A percentile compares a stretch with the other conserved stretches of the same genome.
phyloP scores from a whole-genome alignment of 2,329 filamentous ascomycete species.

The Calonectria pauciramosa region DNA sequence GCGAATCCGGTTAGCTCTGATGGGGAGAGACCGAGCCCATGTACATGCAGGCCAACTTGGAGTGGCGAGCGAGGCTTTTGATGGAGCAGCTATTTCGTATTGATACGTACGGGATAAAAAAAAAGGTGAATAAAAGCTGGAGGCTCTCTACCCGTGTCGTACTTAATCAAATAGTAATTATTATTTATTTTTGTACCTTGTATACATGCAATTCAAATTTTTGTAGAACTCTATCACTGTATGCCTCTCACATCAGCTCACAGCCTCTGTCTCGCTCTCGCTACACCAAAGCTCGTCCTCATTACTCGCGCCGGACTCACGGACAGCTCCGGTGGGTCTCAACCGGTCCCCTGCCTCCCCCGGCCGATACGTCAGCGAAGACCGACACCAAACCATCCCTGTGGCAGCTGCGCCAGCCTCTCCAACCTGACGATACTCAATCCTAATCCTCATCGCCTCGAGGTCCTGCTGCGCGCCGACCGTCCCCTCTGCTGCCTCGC shows the following conservation, averaged over 20 bases:
- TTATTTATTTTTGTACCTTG: background rate
- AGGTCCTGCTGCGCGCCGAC: slow-evolving; percentile 7
- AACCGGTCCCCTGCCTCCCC: slow-evolving; percentile 39
- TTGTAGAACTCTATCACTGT: background rate
- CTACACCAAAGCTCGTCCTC: background rate
- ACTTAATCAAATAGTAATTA: background rate
- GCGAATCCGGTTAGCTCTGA: background rate
- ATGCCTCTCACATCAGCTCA: slow-evolving; percentile 13
- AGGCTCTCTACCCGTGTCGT: background rate
- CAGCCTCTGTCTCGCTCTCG: background rate
- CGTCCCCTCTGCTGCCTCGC: slow-evolving; percentile 6
- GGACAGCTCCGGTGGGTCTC: slow-evolving; percentile 44
- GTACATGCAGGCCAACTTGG: background rate
- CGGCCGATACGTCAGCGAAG: slow-evolving; percentile 52
- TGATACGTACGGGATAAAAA: background rate
- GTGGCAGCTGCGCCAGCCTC: slow-evolving; percentile 37
- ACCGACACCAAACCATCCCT: slow-evolving; percentile 40
- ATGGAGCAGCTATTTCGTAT: background rate
- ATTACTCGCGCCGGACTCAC: slow-evolving; percentile 9
- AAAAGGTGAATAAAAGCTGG: background rate
- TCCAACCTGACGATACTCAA: slow-evolving; percentile 32
- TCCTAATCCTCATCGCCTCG: background rate
- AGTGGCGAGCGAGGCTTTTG: background rate
- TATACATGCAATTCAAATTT: background rate
- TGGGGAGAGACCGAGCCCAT: background rate